phyloP scores from a whole-genome alignment of 108 stramenopile species.

The Parietichytrium sp. region DNA sequence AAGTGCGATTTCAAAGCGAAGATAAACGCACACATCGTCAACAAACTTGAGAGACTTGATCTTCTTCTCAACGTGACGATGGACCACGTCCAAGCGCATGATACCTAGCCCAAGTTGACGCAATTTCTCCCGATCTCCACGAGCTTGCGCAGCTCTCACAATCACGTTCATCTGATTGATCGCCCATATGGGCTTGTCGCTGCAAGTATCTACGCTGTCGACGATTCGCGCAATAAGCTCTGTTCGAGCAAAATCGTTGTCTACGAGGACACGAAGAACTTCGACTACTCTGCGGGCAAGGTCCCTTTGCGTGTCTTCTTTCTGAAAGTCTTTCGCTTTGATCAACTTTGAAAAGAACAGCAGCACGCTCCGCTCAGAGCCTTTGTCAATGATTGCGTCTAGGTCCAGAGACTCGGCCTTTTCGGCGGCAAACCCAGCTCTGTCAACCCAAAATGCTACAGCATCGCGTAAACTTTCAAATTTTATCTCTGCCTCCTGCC shows the following conservation, averaged over 20 bases:
- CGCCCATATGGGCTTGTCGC: conserved; percentile 34
- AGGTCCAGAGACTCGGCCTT: too few relatives aligned
- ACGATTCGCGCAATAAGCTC: not conserved
- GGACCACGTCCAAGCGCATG: conserved; percentile 4
- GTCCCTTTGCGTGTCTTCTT: not conserved
- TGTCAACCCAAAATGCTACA: not conserved
- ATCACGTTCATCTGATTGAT: conserved; percentile 15
- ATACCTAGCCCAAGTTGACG: not conserved
- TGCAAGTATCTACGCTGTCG: not conserved
- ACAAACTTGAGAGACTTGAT: conserved; percentile 13
- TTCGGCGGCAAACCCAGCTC: not conserved
- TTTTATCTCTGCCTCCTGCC: not conserved
- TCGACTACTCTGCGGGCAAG: not conserved
- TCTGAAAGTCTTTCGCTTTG: not conserved
- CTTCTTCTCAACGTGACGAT: conserved; percentile 5
- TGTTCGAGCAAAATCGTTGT: not conserved
- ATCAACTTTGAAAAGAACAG: not conserved
- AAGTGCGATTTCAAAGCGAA: conserved; percentile 10
- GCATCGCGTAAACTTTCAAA: not conserved
- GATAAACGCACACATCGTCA: conserved; percentile 27
- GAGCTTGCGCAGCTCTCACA: not conserved
- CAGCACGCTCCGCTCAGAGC: not conserved
- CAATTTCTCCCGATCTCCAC: not conserved
- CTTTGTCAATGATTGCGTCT: not conserved
- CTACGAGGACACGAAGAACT: conserved; percentile 2